Base-by-base conservation (phyloP, 2,329 filamentous ascomycete species). In the Fusarium albosuccineum region DNA sequence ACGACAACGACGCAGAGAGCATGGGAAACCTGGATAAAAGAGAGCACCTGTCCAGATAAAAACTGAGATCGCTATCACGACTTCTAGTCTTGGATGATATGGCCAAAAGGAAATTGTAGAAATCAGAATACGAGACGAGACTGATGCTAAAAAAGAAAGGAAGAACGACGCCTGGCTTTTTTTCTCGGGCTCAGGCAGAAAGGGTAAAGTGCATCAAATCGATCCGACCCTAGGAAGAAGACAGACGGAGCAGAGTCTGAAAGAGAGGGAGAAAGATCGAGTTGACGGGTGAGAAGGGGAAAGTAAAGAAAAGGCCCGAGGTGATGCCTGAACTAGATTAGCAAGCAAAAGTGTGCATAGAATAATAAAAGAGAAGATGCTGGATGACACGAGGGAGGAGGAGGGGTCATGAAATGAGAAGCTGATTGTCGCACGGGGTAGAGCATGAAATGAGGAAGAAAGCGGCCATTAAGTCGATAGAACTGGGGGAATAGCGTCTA, bases 401-500 rank as follows among this genome's bases (percentile, higher is more conserved):
- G 54, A 51, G 51, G 51, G 59, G 44, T 48, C 42, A 45, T 27
- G 42, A 30, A 70, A 30, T 30, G 30, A 46, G 37, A 63, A 42
- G 29, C 45, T 22, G 17, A 22, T 22, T 22, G 17, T 22, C 45
- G 57, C 49, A 56, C 39, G 53, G 46, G 45, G 27, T 50, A 50
- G 40, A 34, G 33, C 17, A 64, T 51, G 34, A 49, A 34, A 44
- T 29, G 37, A 46, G 36, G 46, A 17, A 49, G 33, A n/a, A 45
- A 45, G 17, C 17, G 33, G 65, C 26, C 41, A 48, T 22, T 22
- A 22, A 22, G 17, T 22, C 33, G 14, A 56, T n/a, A n/a, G 40
- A 26, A 33, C 42, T 48, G 33, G 42, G 40, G 42, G 41, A 56
- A 56, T 34, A 55, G 52, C 26, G 26, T 46, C 41, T 29, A 3